Conservation (phyloP, 768 basidiomycete species). For the Pleurotus salmoneostramineus region DNA sequence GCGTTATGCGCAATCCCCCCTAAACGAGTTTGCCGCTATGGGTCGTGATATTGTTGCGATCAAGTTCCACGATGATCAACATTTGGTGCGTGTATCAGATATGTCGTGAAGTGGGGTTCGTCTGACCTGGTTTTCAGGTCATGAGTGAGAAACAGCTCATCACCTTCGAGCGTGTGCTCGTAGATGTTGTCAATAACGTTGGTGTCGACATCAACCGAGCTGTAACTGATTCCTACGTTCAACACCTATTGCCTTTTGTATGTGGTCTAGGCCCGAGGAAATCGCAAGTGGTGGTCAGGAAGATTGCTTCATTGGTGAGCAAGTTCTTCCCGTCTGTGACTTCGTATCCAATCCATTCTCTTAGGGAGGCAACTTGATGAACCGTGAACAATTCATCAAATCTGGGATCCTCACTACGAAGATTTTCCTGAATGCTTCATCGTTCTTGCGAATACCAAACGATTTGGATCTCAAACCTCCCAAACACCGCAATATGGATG, state of each 20-base stretch:
- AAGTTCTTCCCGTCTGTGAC: neutral
- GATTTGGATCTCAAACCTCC: conserved; percentile 58
- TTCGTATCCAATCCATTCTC: conserved; percentile 7
- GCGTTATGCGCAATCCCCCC: conserved; percentile 87
- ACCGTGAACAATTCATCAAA: conserved; percentile 87
- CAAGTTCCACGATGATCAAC: conserved; percentile 81
- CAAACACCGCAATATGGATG: conserved; percentile 66
- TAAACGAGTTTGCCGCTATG: conserved; percentile 91
- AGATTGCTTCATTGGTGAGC: conserved; percentile 73
- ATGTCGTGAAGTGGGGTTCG: neutral
- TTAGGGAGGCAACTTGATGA: conserved; percentile 84
- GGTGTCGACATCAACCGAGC: conserved; percentile 97
- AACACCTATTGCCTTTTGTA: conserved; percentile 83
- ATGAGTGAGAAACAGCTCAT: conserved; percentile 79
- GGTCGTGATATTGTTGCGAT: conserved; percentile 83
- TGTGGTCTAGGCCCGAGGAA: conserved; percentile 95
- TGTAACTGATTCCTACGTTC: conserved; percentile 84
- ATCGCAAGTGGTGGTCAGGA: conserved; percentile 77
- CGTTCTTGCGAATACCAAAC: conserved; percentile 82
- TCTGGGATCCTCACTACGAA: conserved; percentile 75
- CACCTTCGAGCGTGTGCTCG: conserved; percentile 81
- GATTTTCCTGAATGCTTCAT: conserved; percentile 91
- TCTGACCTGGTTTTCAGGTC: conserved; percentile 44
- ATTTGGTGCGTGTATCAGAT: conserved; percentile 52
- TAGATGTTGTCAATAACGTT: conserved; percentile 87